Evolutionary conservation across 176 grass and related monocot species (phyloP).

Genomic region (Carex pumila): DNA sequence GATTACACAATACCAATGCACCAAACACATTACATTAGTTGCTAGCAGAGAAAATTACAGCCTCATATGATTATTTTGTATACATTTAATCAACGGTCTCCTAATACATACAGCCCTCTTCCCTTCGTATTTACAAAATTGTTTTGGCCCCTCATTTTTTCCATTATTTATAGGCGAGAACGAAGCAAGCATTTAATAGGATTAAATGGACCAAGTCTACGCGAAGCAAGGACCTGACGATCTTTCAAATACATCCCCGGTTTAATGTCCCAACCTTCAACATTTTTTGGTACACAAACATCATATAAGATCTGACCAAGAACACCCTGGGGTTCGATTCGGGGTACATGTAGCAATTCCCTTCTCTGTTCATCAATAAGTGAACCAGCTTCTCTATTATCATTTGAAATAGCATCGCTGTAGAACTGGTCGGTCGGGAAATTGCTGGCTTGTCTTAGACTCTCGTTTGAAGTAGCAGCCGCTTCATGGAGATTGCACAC

Average conservation of each 20-base stretch:
- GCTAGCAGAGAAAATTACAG: background rate
- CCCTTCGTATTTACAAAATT: slow-evolving; percentile 60
- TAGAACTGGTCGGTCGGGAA: slow-evolving; percentile 62
- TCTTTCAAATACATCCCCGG: slow-evolving; percentile 53
- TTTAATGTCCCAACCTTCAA: slow-evolving; percentile 97
- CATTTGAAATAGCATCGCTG: slow-evolving; percentile 50
- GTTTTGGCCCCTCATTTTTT: slow-evolving; percentile 3
- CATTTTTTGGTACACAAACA: slow-evolving; percentile 77
- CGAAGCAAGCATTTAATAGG: slow-evolving; percentile 73
- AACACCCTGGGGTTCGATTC: slow-evolving; percentile 80
- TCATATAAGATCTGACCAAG: slow-evolving; percentile 82
- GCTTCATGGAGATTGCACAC: slow-evolving; percentile 72
- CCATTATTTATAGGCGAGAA: slow-evolving; percentile 54
- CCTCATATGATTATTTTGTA: slow-evolving; percentile 24
- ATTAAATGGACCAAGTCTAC: slow-evolving; percentile 62
- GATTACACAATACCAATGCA: background rate
- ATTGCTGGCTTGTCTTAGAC: slow-evolving; percentile 48
- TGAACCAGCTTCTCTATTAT: slow-evolving; percentile 45
- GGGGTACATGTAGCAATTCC: slow-evolving; percentile 40
- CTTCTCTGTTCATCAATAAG: slow-evolving; percentile 40
- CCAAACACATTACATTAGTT: background rate
- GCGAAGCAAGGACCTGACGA: slow-evolving; percentile 22
- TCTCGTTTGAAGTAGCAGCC: slow-evolving; percentile 72
- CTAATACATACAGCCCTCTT: slow-evolving; percentile 29
- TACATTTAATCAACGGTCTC: slow-evolving; percentile 31